Evolutionary conservation across 1,139 yeast species (phyloP).

Genomic region (Geotrichum restrictum): DNA sequence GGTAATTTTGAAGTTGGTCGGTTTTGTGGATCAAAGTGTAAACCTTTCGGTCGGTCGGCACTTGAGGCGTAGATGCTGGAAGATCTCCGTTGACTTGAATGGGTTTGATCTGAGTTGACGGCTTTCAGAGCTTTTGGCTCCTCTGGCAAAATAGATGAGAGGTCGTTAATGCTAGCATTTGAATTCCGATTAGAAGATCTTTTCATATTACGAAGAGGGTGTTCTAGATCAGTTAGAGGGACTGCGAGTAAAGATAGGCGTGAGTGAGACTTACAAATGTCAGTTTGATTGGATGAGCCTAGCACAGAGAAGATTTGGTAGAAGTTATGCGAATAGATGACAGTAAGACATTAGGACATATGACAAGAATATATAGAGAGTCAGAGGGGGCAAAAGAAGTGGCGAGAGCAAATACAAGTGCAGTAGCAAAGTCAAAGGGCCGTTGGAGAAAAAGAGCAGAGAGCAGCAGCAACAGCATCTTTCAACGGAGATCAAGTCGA

Average conservation of each 20-base stretch:
- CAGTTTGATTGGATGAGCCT: not conserved
- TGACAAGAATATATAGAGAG: not conserved
- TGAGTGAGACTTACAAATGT: not conserved
- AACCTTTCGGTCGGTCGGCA: not conserved
- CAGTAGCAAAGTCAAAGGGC: too few species aligned
- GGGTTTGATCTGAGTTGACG: not conserved
- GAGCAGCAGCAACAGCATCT: too few species aligned
- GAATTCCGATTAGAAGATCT: slow-evolving; percentile 8
- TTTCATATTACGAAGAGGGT: slow-evolving; percentile 14
- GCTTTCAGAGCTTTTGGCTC: not conserved
- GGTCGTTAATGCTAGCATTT: slow-evolving; percentile 12
- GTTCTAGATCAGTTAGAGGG: not conserved
- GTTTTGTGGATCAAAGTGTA: not conserved
- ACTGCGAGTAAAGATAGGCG: not conserved
- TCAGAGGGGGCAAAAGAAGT: not conserved
- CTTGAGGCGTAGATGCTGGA: slow-evolving; percentile 6
- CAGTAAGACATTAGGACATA: slow-evolving; percentile 1
- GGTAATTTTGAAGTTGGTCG: slow-evolving; percentile 31
- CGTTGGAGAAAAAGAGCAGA: too few species aligned
- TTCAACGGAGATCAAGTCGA: slow-evolving; percentile 1
- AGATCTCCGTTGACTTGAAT: slow-evolving; percentile 2
- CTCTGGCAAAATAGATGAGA: slow-evolving; percentile 1
- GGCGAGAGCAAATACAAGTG: too few species aligned
- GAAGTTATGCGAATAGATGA: not conserved
- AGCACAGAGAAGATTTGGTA: not conserved